Percentiles rank a stretch among this genome's conserved stretches.
Conservation (phyloP, 441 rosid species). For the Biscutella laevigata region DNA sequence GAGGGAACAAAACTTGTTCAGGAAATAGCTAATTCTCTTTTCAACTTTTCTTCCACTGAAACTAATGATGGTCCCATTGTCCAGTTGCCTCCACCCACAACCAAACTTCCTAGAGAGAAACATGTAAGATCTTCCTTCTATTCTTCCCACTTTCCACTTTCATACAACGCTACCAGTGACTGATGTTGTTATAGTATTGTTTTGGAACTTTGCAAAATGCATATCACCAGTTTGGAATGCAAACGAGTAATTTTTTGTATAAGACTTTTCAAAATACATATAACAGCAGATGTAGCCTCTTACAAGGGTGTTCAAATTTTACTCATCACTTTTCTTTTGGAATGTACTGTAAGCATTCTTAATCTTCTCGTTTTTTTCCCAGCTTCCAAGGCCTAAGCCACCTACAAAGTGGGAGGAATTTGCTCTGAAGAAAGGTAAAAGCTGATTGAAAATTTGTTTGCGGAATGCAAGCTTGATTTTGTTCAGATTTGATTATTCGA, state of each 20-base stretch:
- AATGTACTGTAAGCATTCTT: constrained; percentile 5
- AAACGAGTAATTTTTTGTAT: background rate
- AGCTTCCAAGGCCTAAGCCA: constrained; percentile 31
- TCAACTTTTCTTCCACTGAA: constrained; percentile 71
- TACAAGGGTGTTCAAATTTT: background rate
- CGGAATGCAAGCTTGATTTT: constrained; percentile 1
- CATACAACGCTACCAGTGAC: background rate
- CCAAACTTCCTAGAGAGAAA: constrained; percentile 79
- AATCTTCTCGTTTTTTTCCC: background rate
- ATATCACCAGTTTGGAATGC: background rate
- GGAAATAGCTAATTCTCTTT: constrained; percentile 52
- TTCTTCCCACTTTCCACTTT: background rate
- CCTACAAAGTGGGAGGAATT: constrained; percentile 32
- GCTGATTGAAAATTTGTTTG: background rate
- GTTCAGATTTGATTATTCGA: background rate
- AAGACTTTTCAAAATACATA: background rate
- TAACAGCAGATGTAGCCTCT: background rate
- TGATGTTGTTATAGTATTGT: background rate
- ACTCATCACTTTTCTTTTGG: background rate
- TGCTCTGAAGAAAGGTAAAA: constrained; percentile 44
- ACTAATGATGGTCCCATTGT: constrained; percentile 77
- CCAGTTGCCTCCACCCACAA: constrained; percentile 66
- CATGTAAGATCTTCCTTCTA: constrained; percentile 43
- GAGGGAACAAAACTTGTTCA: constrained; percentile 74
- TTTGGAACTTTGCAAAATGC: background rate